Conservation (phyloP, 768 basidiomycete species). For the Phylloporus sp. region DNA sequence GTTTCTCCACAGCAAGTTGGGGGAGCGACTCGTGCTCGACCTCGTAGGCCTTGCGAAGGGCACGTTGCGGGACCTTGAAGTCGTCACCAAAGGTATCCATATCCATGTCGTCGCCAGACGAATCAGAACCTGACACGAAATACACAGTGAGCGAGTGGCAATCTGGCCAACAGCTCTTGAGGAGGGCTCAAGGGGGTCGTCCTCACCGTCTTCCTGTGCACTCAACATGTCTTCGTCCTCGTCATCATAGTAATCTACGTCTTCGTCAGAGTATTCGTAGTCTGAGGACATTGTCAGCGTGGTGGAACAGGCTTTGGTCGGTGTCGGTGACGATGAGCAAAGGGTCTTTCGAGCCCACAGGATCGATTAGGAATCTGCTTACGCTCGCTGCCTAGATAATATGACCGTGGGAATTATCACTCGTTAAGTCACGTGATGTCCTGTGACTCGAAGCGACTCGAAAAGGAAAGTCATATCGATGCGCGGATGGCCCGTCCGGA, state of each 20-base stretch:
- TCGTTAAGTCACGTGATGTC: slow-evolving; percentile 1
- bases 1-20: slow-evolving; percentile 66
- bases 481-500: slow-evolving; percentile 23
- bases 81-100: slow-evolving; percentile 63
- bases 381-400: slow-evolving; percentile 11
- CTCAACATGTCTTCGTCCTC: slow-evolving; percentile 65
- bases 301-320: slow-evolving; percentile 8
- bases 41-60: slow-evolving; percentile 70
- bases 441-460: slow-evolving; percentile 18
- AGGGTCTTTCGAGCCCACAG: slow-evolving; percentile 11
- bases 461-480: slow-evolving; percentile 29
- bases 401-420: slow-evolving; percentile 11
- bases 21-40: slow-evolving; percentile 78
- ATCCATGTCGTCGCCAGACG: slow-evolving; percentile 61
- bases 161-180: slow-evolving; percentile 18
- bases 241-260: slow-evolving; percentile 61
- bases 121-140: slow-evolving; percentile 34
- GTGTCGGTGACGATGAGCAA: slow-evolving; percentile 18
- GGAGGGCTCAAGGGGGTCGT: slow-evolving; percentile 2
- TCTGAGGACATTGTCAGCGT: slow-evolving; percentile 51
- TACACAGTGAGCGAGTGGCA: slow-evolving; percentile 14
- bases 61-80: slow-evolving; percentile 52
- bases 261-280: slow-evolving; percentile 67
- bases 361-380: slow-evolving; percentile 30
- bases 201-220: slow-evolving; percentile 53